Base-by-base conservation (phyloP, 163 green algal species). In the Chlamydomonas reinhardtii region DNA sequence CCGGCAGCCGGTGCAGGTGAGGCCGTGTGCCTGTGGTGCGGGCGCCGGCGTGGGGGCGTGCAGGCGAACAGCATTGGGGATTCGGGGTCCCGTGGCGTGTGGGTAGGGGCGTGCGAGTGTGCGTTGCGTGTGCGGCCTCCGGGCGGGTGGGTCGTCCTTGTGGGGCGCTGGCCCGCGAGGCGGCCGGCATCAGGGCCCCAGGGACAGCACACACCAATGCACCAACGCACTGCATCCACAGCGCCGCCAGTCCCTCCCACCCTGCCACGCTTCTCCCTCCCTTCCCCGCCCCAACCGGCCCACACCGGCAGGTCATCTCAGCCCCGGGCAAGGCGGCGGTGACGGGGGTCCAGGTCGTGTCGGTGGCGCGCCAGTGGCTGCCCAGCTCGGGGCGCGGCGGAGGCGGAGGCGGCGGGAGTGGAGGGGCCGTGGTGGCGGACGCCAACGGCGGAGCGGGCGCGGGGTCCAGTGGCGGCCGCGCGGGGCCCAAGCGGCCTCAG, bases 1-100 rank as follows among this genome's bases (percentile, higher is more conserved):
- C 59, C 43, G 93, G 17, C 95, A 97, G 82, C 81, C 90, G 25
- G 72, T 97, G 48, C 89, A 92, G 54, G 75, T 90, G n/a, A 73
- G 78, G 0, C 8, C 0, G 15, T 0, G 76, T 6, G 94, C 35
- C 16, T 12, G 14, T 52, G 15, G 52, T 54, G 68, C 37, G 65
- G 34, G n/a, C 74, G 48, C 2, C 25, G 54, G 27, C n/a, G 19
- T 14, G 19, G 65, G 31, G 56, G 39, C 27, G 11, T 3, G 22
- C 20, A n/a, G n/a, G n/a, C n/a, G n/a, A n/a, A n/a, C n/a, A n/a
- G n/a, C n/a, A n/a, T n/a, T n/a, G n/a, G n/a, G n/a, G n/a, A n/a
- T n/a, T n/a, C n/a, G n/a, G n/a, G n/a, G n/a, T n/a, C n/a, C n/a
- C n/a, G n/a, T n/a, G n/a, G n/a, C n/a, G n/a, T n/a, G n/a, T n/a